These are phyloP conservation scores for Jatropha curcas DNA, from an alignment of 345 rosid genomes.

Conservation along the genomic window DNA sequence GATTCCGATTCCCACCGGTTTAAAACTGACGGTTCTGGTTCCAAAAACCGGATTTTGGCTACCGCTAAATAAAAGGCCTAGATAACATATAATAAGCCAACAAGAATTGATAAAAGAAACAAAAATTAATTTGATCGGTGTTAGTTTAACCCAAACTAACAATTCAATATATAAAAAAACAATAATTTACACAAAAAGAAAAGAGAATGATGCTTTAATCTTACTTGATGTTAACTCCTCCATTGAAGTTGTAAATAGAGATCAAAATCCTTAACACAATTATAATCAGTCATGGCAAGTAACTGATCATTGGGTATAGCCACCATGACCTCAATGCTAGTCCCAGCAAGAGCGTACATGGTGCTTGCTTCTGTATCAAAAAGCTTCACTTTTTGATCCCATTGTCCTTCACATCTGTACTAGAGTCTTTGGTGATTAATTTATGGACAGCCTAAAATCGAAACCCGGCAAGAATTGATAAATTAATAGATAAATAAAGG, in stretches of 20 bases:
- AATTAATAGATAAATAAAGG: too few relatives aligned
- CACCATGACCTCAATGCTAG: conserved; percentile 84
- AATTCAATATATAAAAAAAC: neutral
- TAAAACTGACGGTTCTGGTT: too few relatives aligned
- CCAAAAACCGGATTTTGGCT: too few relatives aligned
- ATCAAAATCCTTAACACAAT: conserved; percentile 73
- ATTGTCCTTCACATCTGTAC: conserved; percentile 80
- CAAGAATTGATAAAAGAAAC: neutral
- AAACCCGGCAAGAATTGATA: too few relatives aligned
- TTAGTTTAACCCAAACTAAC: neutral
- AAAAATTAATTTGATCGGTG: neutral
- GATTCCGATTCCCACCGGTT: too few relatives aligned
- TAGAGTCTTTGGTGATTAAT: conserved; percentile 64
- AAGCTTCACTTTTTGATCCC: conserved; percentile 82
- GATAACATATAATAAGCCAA: neutral
- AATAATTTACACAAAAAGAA: neutral
- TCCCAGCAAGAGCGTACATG: conserved; percentile 71
- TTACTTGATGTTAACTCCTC: conserved; percentile 72
- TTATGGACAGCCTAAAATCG: conserved; percentile 64
- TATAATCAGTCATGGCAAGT: conserved; percentile 49
- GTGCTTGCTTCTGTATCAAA: conserved; percentile 70
- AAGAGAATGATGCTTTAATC: too few relatives aligned
- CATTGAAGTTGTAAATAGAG: conserved; percentile 61
- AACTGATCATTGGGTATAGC: conserved; percentile 92
- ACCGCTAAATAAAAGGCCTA: neutral